These are phyloP conservation scores for Aschersonia sp. DNA, from an alignment of 2,329 filamentous ascomycete genomes.

Conservation along the genomic window DNA sequence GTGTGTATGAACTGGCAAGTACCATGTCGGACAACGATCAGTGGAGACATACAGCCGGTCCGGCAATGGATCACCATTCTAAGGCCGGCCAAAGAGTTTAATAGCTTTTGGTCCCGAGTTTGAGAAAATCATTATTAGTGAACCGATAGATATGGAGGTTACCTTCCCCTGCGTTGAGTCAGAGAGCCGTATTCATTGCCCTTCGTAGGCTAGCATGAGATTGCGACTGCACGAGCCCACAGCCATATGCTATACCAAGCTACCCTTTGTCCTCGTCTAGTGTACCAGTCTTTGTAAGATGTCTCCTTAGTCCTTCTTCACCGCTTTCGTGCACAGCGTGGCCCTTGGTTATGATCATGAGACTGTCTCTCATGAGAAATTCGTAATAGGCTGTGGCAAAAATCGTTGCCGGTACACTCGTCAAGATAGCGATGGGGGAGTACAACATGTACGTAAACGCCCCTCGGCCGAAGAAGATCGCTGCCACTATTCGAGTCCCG, in stretches of 20 bases:
- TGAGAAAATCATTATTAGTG: too few species aligned
- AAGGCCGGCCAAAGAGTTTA: too few species aligned
- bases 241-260: neutral
- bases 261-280: neutral
- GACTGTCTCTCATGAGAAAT: conserved; percentile 35
- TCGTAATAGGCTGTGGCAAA: conserved; percentile 41
- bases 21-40: too few species aligned
- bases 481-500: conserved; percentile 42
- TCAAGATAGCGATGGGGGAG: conserved; percentile 36
- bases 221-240: too few species aligned
- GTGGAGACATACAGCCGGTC: too few species aligned
- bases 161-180: too few species aligned
- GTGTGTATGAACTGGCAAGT: too few species aligned
- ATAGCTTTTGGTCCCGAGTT: too few species aligned
- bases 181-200: too few species aligned
- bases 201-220: too few species aligned
- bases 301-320: conserved; percentile 8
- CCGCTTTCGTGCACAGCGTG: conserved; percentile 18
- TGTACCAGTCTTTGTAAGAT: conserved; percentile 4
- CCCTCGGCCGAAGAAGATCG: conserved; percentile 29
- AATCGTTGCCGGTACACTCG: conserved; percentile 41
- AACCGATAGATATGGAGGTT: too few species aligned
- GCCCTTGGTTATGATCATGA: conserved; percentile 34
- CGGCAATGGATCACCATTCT: too few species aligned
- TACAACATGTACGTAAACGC: conserved; percentile 20